Conservation (phyloP, 176 grass and related monocot genomes). For the Thalia dealbata region DNA sequence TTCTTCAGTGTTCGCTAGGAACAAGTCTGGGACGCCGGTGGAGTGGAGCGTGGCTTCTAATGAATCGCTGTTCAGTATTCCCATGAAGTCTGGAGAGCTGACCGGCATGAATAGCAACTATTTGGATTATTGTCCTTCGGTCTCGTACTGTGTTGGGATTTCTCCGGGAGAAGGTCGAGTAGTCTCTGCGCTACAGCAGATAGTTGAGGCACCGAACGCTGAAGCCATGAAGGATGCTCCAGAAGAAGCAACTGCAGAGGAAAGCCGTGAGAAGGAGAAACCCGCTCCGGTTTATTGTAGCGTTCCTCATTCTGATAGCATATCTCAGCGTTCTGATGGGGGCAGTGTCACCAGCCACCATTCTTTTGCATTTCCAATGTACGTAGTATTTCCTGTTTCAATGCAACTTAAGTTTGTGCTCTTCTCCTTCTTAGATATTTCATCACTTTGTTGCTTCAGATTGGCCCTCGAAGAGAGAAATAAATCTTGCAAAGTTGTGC, state of each 20-base stretch:
- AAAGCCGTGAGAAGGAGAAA: conserved; percentile 9
- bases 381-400: neutral
- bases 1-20: conserved; percentile 41
- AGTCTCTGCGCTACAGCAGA: neutral
- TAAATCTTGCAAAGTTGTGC: neutral
- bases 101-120: conserved; percentile 13
- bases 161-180: neutral
- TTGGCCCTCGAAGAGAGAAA: conserved; percentile 12
- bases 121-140: conserved; percentile 37
- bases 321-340: conserved; percentile 28
- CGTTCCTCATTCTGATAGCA: conserved; percentile 31
- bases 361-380: conserved; percentile 84
- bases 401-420: neutral
- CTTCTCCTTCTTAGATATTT: neutral
- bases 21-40: conserved; percentile 26
- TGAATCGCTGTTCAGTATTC: conserved; percentile 73
- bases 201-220: neutral
- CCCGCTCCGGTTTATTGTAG: conserved; percentile 9
- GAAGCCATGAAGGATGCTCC: conserved; percentile 12
- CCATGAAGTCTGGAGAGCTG: conserved; percentile 32
- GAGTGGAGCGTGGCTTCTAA: conserved; percentile 69
- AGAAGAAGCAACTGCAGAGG: neutral
- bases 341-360: conserved; percentile 35
- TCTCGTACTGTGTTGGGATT: conserved; percentile 22
- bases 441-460: conserved; percentile 7